A percentile compares a stretch with the other conserved stretches of the same genome.
Evolutionary conservation across 2,329 filamentous ascomycete genomes (phyloP).

Genomic region (Diaporthe longicolla): DNA sequence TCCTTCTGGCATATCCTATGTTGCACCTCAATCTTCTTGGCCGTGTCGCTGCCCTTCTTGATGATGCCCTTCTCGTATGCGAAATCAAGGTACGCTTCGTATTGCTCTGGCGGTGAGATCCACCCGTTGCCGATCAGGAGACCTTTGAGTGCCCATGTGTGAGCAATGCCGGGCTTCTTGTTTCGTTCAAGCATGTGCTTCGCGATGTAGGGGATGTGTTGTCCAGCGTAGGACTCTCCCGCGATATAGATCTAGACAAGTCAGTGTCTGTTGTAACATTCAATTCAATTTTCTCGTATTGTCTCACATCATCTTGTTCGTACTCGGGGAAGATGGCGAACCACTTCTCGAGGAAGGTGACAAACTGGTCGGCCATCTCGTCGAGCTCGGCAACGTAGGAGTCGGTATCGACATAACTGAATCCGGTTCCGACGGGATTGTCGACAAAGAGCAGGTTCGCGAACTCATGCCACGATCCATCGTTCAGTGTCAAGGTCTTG

Average conservation of each 20-base stretch:
- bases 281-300: background rate
- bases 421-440: slow-evolving; percentile 96
- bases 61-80: slow-evolving; percentile 84
- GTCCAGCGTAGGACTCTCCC: slow-evolving; percentile 96
- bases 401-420: slow-evolving; percentile 94
- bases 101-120: slow-evolving; percentile 93
- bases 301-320: slow-evolving; percentile 87
- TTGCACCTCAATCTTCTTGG: slow-evolving; percentile 76
- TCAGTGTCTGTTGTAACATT: background rate
- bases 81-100: slow-evolving; percentile 86
- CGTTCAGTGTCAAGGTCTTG: slow-evolving; percentile 80
- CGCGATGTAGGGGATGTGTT: slow-evolving; percentile 98
- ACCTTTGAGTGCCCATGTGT: slow-evolving; percentile 84
- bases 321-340: slow-evolving; percentile 93
- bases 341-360: slow-evolving; percentile 92
- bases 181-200: slow-evolving; percentile 91
- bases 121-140: slow-evolving; percentile 97
- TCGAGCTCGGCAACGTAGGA: slow-evolving; percentile 87
- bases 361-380: slow-evolving; percentile 90
- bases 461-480: slow-evolving; percentile 99
- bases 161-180: slow-evolving; percentile 65
- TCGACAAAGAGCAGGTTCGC: slow-evolving; percentile 97
- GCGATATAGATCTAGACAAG: slow-evolving; percentile 86
- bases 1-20: slow-evolving; percentile 78
- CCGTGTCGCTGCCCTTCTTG: slow-evolving; percentile 73